Base-by-base conservation (phyloP, 1,284 basidiomycete species). In the Tetrapyrgos nigripes region DNA sequence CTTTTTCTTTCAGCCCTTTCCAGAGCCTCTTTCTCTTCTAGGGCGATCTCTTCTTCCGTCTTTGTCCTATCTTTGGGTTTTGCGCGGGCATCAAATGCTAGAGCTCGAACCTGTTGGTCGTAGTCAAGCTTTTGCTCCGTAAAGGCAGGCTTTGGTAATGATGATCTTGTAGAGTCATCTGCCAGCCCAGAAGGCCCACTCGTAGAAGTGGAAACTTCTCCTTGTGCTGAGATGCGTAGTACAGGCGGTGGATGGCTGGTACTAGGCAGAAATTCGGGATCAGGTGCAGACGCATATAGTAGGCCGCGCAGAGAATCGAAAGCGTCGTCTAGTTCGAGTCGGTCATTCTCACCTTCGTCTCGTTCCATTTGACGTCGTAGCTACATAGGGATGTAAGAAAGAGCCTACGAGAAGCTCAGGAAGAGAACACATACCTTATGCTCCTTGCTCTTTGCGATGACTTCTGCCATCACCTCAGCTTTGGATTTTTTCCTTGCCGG, bases 391-490 rank as follows among this genome's bases (percentile, higher is more conserved):
- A 40, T 24, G 4, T 8, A 40, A 40, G 17, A 40, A 40, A 40
- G 37, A n/a, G 37, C 31, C n/a, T n/a, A n/a, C n/a, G n/a, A n/a
- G n/a, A n/a, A n/a, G 26, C 33, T 23, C n/a, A 1, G 28, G 28
- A 29, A 31, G 24, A 51, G 11, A n/a, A 31, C 27, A 59, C 73
- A 54, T 62, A 93, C 94, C 80, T 96, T 98, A 77, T 97, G 87
- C 55, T 89, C 87, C 75, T 99, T 99, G 77, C 94, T 97, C 77
- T 99, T 99, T 13, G 95, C 93, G 51, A 99, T 96, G 52, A 99
- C 91, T 74, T 99, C 97, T 1, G 92, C 87, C 97, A 99, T 99
- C 61, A 98, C 94, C 71, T 99, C 96, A 3, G 93, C 91, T 76
- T 98, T 98, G 17, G 89, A 87, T 78, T 93, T 96, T 75, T 94